phyloP scores from a whole-genome alignment of 371 early-diverging fungal genomes.

The Saksenaea oblongispora region DNA sequence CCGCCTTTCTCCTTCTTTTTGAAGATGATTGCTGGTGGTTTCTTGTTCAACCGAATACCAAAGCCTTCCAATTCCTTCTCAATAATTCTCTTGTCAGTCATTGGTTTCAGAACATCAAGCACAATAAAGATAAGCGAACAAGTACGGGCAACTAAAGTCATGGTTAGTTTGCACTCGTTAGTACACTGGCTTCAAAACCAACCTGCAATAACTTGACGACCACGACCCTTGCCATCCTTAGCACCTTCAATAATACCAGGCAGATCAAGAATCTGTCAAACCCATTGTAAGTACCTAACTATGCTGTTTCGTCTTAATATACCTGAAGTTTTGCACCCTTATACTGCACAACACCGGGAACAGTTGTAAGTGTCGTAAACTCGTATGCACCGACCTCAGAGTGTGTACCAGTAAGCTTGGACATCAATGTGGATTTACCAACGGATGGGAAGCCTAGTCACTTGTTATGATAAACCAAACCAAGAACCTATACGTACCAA shows the following conservation, averaged over 20 bases:
- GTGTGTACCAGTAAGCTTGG: slow-evolving; percentile 96
- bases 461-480: slow-evolving; percentile 56
- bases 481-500: slow-evolving; percentile 48
- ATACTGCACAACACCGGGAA: slow-evolving; percentile 96
- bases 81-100: slow-evolving; percentile 92
- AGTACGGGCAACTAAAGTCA: slow-evolving; percentile 82
- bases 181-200: slow-evolving; percentile 13
- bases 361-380: slow-evolving; percentile 99
- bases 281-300: background rate
- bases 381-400: slow-evolving; percentile 98
- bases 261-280: slow-evolving; percentile 50
- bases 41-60: slow-evolving; percentile 97
- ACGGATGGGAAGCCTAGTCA: slow-evolving; percentile 97
- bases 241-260: slow-evolving; percentile 99
- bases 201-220: slow-evolving; percentile 89
- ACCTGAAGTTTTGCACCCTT: slow-evolving; percentile 96
- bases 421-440: slow-evolving; percentile 97
- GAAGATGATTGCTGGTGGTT: slow-evolving; percentile 95
- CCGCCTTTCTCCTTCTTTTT: slow-evolving; percentile 95
- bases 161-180: slow-evolving; percentile 10
- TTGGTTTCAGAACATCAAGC: slow-evolving; percentile 95
- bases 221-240: slow-evolving; percentile 99
- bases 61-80: slow-evolving; percentile 99
- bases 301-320: background rate
- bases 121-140: slow-evolving; percentile 95